Base-by-base conservation (phyloP, 176 grass and related monocot species). In the Oropetium thomaeum region DNA sequence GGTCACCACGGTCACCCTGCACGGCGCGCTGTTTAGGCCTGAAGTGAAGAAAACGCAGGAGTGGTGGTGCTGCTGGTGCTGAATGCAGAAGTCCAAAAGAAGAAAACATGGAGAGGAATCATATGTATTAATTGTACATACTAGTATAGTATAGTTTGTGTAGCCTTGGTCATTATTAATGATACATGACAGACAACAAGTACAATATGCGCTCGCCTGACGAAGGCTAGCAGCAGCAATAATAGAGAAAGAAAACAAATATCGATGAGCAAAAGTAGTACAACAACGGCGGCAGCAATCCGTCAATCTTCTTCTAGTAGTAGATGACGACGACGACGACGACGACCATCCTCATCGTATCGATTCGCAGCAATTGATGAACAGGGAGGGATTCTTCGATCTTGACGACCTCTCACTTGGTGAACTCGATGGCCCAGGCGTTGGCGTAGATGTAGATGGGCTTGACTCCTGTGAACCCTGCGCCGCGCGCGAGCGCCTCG, bases 381-480 rank as follows among this genome's bases (percentile, higher is more conserved):
- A n/a, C n/a, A n/a, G n/a, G n/a, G n/a, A n/a, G n/a, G n/a, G n/a
- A n/a, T n/a, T n/a, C n/a, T n/a, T n/a, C n/a, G n/a, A 33, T 7
- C 16, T 4, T 15, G 16, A 54, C 6, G 3, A 8, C 8, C 10
- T 10, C 1, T 64, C 87, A 99, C 76, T 99, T 99, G 71, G 73
- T 92, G 79, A 99, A 86, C 67, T 95, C 96, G 23, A 99, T 64
- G 28, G 70, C 87, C 58, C 70, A 99, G 0, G 81, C 31, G 74
- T 82, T 95, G 68, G 89, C 86, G 75, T 83, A 99, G 35, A 94
- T 81, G 73, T 95, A 99, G 0, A 30, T 73, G 0, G 79, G 15
- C 47, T 90, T 95, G 67, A 99, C 71, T 1, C 82, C 77, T 0
- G 72, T 8, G 79, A 99, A 99, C 0, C 96, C 96, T 0, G 86